phyloP scores from a whole-genome alignment of 108 stramenopile species.

The Aurantiochytrium sp. region DNA sequence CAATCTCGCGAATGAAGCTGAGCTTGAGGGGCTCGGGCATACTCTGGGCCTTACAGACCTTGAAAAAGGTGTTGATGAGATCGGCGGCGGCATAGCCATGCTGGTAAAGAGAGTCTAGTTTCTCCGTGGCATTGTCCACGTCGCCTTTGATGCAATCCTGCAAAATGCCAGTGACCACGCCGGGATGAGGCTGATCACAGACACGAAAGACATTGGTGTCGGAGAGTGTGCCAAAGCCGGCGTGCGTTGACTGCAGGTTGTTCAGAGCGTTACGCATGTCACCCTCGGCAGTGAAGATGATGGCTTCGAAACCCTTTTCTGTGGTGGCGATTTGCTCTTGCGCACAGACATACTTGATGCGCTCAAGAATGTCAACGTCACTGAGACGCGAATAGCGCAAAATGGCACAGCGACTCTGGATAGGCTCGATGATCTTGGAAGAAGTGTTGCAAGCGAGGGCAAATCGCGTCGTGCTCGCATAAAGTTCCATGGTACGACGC shows the following conservation, averaged over 20 bases:
- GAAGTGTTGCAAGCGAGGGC: conserved; percentile 94
- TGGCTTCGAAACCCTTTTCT: conserved; percentile 81
- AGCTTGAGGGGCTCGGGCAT: conserved; percentile 74
- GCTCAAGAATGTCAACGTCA: conserved; percentile 77
- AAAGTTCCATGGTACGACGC: conserved; percentile 93
- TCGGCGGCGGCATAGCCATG: conserved; percentile 74
- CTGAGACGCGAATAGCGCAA: conserved; percentile 79
- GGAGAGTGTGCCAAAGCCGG: conserved; percentile 73
- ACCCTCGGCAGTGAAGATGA: conserved; percentile 97
- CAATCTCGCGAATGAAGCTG: conserved; percentile 80
- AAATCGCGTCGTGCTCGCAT: conserved; percentile 91
- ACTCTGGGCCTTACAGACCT: conserved; percentile 55
- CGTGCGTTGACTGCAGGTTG: conserved; percentile 84
- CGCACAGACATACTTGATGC: conserved; percentile 76
- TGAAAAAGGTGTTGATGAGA: conserved; percentile 90
- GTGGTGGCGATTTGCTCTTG: conserved; percentile 72
- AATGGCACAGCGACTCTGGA: conserved; percentile 95
- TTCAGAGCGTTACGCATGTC: conserved; percentile 98
- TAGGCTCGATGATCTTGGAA: conserved; percentile 98
- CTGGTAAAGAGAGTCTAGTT: conserved; percentile 51
- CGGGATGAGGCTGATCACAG: conserved; percentile 99
- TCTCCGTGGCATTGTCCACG: conserved; percentile 50
- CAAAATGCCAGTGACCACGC: conserved; percentile 66
- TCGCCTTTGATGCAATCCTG: conserved; percentile 56
- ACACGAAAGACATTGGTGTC: conserved; percentile 89